Conservation (phyloP, 1,139 yeast genomes). For the Nematodospora anomalae region DNA sequence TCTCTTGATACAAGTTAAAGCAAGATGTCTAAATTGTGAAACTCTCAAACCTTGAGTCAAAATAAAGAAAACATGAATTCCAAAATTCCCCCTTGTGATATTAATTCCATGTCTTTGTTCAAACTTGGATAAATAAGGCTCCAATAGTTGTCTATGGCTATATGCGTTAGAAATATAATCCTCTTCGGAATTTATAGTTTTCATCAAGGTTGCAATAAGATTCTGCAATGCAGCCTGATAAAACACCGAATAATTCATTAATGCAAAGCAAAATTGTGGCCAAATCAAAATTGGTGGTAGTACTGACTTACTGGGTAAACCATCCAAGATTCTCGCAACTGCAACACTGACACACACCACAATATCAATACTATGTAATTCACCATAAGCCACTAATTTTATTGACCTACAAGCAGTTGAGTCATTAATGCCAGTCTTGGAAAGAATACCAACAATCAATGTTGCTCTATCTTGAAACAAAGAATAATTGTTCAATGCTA, state of each 20-base stretch:
- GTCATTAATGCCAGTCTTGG: slow-evolving; percentile 64
- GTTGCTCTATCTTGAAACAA: slow-evolving; percentile 73
- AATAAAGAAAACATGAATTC: slow-evolving; percentile 52
- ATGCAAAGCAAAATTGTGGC: slow-evolving; percentile 49
- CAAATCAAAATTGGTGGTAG: slow-evolving; percentile 64
- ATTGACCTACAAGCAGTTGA: slow-evolving; percentile 52
- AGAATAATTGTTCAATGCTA: slow-evolving; percentile 61
- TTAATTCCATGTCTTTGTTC: slow-evolving; percentile 47
- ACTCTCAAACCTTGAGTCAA: slow-evolving; percentile 64
- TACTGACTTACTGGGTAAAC: slow-evolving; percentile 54
- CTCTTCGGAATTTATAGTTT: slow-evolving; percentile 25
- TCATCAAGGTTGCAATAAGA: slow-evolving; percentile 29
- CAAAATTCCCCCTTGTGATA: slow-evolving; percentile 50
- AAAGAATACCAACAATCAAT: slow-evolving; percentile 68
- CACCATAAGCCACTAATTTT: slow-evolving; percentile 25
- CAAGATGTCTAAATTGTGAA: slow-evolving; percentile 59
- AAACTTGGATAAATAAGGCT: slow-evolving; percentile 41
- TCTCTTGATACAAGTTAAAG: slow-evolving; percentile 51
- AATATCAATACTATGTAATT: slow-evolving; percentile 30
- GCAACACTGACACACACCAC: slow-evolving; percentile 45
- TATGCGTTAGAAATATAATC: slow-evolving; percentile 34
- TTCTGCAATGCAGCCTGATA: slow-evolving; percentile 59
- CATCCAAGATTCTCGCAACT: slow-evolving; percentile 61
- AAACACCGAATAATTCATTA: slow-evolving; percentile 33
- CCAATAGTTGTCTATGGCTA: slow-evolving; percentile 39